Conservation (phyloP, 352 stramenopile genomes). For the Phytophthora niederhauseri region DNA sequence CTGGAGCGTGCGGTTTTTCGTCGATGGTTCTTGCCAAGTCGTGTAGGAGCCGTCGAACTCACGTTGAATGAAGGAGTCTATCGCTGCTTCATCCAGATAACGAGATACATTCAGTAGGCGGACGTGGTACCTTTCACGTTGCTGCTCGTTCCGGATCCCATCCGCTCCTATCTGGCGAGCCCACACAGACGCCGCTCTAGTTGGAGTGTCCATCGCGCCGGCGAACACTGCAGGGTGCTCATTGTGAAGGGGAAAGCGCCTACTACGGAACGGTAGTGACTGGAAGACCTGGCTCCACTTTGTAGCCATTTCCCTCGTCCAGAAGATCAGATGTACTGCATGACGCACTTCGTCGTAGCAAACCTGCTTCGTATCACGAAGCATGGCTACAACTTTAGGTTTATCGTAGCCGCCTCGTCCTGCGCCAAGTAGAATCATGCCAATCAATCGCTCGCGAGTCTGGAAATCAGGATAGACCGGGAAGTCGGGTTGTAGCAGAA, state of each 20-base stretch:
- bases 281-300: constrained; percentile 1
- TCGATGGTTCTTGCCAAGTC: constrained; percentile 6
- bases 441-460: background rate
- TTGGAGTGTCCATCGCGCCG: background rate
- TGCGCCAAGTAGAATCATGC: background rate
- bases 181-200: background rate
- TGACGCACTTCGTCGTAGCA: constrained; percentile 1
- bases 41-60: background rate
- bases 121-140: constrained; percentile 3
- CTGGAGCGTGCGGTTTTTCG: background rate
- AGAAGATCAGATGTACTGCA: constrained; percentile 17
- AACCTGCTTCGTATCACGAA: constrained; percentile 9
- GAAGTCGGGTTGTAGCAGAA: background rate
- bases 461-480: constrained; percentile 8
- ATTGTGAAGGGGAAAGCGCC: background rate
- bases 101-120: constrained; percentile 10
- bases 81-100: constrained; percentile 8
- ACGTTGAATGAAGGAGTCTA: constrained; percentile 1
- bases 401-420: background rate
- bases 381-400: background rate
- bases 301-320: background rate
- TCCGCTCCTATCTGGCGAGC: constrained; percentile 11
- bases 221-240: background rate
- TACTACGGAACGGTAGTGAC: background rate
- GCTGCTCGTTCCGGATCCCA: background rate